These are phyloP conservation scores for Fusarium citri DNA, from an alignment of 2,329 filamentous ascomycete species.

Conservation along the genomic window DNA sequence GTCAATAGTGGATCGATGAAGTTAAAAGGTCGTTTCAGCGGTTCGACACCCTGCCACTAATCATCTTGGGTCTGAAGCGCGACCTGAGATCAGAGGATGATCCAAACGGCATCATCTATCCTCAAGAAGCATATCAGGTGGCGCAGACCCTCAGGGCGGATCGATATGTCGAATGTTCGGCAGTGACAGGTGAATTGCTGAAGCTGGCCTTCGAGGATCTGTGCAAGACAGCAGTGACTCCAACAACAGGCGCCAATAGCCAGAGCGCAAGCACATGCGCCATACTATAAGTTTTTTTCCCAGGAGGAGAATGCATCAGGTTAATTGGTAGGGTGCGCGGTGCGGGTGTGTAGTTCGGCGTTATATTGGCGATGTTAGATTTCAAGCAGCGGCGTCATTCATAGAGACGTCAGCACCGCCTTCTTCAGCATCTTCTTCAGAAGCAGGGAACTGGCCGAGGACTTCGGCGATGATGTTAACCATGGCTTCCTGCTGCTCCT, in stretches of 20 bases:
- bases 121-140: constrained; percentile 68
- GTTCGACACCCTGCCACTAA: constrained; percentile 63
- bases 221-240: constrained; percentile 65
- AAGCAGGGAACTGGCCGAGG: constrained; percentile 63
- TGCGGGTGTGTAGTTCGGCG: neutral
- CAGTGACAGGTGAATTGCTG: constrained; percentile 69
- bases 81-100: constrained; percentile 69
- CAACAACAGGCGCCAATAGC: constrained; percentile 59
- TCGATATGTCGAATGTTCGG: constrained; percentile 73
- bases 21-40: constrained; percentile 61
- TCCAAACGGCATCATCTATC: constrained; percentile 70
- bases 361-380: constrained; percentile 13
- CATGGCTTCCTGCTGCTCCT: constrained; percentile 69
- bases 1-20: constrained; percentile 67
- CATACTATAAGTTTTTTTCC: constrained; percentile 59
- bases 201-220: constrained; percentile 70
- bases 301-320: neutral
- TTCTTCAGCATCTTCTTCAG: constrained; percentile 45
- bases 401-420: constrained; percentile 51
- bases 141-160: constrained; percentile 70
- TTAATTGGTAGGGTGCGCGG: neutral
- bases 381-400: constrained; percentile 51
- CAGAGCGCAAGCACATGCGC: constrained; percentile 67
- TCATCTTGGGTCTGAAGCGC: constrained; percentile 70
- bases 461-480: constrained; percentile 67